Evolutionary conservation across 1,139 yeast species (phyloP).

Genomic region (Geotrichum australiense): DNA sequence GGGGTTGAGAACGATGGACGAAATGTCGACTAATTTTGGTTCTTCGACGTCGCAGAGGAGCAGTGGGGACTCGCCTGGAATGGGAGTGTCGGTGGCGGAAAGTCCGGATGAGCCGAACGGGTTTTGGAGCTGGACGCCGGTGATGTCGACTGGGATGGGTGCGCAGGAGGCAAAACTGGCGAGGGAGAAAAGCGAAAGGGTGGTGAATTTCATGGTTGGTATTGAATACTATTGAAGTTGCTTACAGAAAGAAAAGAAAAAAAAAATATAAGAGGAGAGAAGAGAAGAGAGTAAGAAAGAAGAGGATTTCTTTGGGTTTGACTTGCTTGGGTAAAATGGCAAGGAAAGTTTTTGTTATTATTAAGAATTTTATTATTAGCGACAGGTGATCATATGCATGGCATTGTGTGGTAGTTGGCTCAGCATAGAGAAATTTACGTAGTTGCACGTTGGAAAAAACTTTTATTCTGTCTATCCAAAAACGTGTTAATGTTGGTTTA

Average conservation of each 20-base stretch:
- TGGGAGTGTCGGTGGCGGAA: slow-evolving; percentile 27
- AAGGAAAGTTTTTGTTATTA: no score
- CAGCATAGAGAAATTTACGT: no score
- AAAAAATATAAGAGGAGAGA: neutral
- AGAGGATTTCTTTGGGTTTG: neutral
- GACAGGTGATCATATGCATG: no score
- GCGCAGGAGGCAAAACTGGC: no score
- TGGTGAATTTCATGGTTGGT: no score
- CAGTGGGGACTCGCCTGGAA: slow-evolving; percentile 89
- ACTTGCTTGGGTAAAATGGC: no score
- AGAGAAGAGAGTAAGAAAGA: neutral
- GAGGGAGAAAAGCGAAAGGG: no score
- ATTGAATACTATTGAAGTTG: neutral
- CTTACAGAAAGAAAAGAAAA: neutral
- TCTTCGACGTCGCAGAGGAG: slow-evolving; percentile 61
- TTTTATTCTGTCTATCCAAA: no score
- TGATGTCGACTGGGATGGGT: slow-evolving; percentile 7
- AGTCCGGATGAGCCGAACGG: slow-evolving; percentile 16
- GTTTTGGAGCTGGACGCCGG: slow-evolving; percentile 16
- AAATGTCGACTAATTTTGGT: slow-evolving; percentile 57
- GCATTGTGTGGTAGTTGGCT: no score
- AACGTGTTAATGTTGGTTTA: no score
- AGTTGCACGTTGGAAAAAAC: no score
- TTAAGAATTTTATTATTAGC: no score
- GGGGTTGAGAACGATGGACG: slow-evolving; percentile 57